These are phyloP conservation scores for Aspergillus novofumigatus DNA, from an alignment of 2,329 filamentous ascomycete genomes.

Conservation along the genomic window DNA sequence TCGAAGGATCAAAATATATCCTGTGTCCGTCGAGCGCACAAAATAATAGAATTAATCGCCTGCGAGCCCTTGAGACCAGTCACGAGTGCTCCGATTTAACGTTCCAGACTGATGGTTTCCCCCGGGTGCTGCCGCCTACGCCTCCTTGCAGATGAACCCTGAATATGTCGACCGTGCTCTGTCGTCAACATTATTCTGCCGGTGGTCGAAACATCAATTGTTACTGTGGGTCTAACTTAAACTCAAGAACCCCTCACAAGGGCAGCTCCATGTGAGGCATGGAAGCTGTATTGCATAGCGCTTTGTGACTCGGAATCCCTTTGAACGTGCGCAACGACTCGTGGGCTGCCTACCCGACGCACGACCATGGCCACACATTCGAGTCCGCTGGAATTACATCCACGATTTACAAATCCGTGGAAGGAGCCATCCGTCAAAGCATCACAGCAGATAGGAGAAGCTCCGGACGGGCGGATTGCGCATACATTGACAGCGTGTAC, in stretches of 20 bases:
- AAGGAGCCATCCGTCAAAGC: slow-evolving; percentile 23
- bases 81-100: slow-evolving; percentile 1
- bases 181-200: slow-evolving; percentile 10
- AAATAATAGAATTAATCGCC: background rate
- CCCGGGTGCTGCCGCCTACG: slow-evolving; percentile 5
- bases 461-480: slow-evolving; percentile 37
- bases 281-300: slow-evolving; percentile 7
- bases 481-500: slow-evolving; percentile 49
- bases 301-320: background rate
- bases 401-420: slow-evolving; percentile 25
- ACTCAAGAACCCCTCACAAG: background rate
- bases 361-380: slow-evolving; percentile 20
- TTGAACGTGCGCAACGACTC: background rate
- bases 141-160: slow-evolving; percentile 11
- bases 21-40: background rate
- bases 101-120: slow-evolving; percentile 6
- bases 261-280: slow-evolving; percentile 6
- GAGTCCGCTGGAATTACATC: slow-evolving; percentile 12
- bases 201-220: slow-evolving; percentile 8
- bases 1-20: background rate
- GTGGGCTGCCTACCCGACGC: slow-evolving; percentile 2
- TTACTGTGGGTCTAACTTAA: slow-evolving; percentile 6
- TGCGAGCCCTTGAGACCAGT: background rate
- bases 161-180: slow-evolving; percentile 21
- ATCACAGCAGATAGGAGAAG: slow-evolving; percentile 25